Conservation (phyloP, 2,329 filamentous ascomycete genomes). For the Nothopassalora personata region DNA sequence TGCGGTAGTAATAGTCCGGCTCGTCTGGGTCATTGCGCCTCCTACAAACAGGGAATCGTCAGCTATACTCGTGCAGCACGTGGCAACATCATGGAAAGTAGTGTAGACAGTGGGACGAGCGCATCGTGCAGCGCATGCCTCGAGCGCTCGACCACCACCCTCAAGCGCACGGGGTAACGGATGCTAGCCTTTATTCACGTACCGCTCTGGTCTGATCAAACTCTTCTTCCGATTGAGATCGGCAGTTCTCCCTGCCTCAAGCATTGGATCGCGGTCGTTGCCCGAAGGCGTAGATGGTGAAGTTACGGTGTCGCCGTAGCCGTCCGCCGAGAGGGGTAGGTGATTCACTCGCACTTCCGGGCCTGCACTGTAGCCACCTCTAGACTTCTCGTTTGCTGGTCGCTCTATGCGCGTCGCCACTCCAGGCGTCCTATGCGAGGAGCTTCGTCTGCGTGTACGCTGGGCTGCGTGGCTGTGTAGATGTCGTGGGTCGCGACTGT, state of each 20-base stretch:
- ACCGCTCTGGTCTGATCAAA: slow-evolving; percentile 78
- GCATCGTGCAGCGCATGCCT: too few species aligned
- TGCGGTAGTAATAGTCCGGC: slow-evolving; percentile 91
- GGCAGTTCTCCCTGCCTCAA: slow-evolving; percentile 41
- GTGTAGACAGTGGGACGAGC: too few species aligned
- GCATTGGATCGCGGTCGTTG: slow-evolving; percentile 50
- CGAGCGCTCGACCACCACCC: too few species aligned
- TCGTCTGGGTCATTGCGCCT: slow-evolving; percentile 79
- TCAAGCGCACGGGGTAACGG: too few species aligned
- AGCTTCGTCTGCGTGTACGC: slow-evolving; percentile 22
- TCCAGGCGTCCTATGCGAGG: slow-evolving; percentile 9
- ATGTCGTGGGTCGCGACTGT: slow-evolving; percentile 3
- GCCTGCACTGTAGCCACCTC: slow-evolving; percentile 28
- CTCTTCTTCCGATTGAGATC: slow-evolving; percentile 72
- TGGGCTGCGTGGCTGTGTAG: slow-evolving; percentile 14
- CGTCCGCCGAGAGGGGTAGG: slow-evolving; percentile 25
- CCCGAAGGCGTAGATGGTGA: slow-evolving; percentile 40
- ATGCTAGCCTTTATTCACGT: too few species aligned
- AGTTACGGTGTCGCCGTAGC: slow-evolving; percentile 38
- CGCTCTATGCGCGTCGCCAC: slow-evolving; percentile 11
- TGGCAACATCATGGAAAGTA: too few species aligned
- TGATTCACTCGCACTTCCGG: slow-evolving; percentile 16
- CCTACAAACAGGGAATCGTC: background rate
- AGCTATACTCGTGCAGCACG: too few species aligned
- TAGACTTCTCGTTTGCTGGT: slow-evolving; percentile 26